These are phyloP conservation scores for Yamadazyma phyllophila DNA, from an alignment of 805 yeast genomes.

Conservation along the genomic window DNA sequence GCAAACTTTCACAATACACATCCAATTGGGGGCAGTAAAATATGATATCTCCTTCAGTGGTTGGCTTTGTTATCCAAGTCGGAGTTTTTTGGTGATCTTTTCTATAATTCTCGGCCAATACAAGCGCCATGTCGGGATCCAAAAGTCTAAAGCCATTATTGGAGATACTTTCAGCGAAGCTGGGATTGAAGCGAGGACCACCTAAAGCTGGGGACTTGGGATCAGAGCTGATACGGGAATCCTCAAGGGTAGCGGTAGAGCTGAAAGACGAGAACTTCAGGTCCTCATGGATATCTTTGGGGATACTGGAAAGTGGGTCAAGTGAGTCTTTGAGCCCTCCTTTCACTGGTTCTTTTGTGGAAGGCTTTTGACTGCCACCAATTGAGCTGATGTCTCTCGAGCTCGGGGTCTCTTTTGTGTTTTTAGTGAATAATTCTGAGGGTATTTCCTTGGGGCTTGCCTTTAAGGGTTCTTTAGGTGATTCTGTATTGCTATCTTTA, in stretches of 20 bases:
- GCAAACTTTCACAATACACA: slow-evolving; percentile 57
- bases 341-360: not conserved
- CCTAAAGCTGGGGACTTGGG: not conserved
- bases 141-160: slow-evolving; percentile 7
- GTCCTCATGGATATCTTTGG: not conserved
- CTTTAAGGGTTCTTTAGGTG: not conserved
- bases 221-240: not conserved
- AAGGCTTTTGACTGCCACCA: not conserved
- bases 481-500: not conserved
- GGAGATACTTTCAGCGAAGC: slow-evolving; percentile 4
- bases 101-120: slow-evolving; percentile 22
- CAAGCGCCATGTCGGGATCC: slow-evolving; percentile 29
- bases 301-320: not conserved
- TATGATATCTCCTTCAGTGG: slow-evolving; percentile 52
- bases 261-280: slow-evolving; percentile 4
- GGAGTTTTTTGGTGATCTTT: slow-evolving; percentile 18
- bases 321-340: not conserved
- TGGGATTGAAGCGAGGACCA: slow-evolving; percentile 5
- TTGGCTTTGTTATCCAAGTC: slow-evolving; percentile 61
- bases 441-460: not conserved
- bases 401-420: not conserved
- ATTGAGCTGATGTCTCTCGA: not conserved
- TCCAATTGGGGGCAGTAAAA: slow-evolving; percentile 62
- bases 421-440: not conserved
- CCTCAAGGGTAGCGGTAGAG: slow-evolving; percentile 2